Evolutionary conservation across 768 basidiomycete genomes (phyloP), one percentile per base, ranked within the genome.

Genomic region (Lactarius sanguifluus): DNA sequence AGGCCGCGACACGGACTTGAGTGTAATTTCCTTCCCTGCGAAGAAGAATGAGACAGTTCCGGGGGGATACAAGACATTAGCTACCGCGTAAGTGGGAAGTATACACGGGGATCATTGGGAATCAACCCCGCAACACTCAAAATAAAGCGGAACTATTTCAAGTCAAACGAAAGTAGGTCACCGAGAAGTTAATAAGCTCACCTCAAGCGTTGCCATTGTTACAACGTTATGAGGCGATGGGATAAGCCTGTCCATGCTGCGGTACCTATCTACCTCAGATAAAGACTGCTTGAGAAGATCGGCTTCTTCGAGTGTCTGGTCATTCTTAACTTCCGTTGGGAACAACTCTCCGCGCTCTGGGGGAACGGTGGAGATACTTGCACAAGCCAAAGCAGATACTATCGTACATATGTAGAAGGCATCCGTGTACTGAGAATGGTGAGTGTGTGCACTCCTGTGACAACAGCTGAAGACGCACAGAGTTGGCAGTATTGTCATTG

Each of bases 221-320:
- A 98, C 90, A 40, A 93, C 86, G 73, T 99, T 99, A 71, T 96
- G 94, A 57, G 88, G 87, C 1, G 96, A 96, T 10, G 97, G 94
- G 64, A 98, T 95, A 18, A 98, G 81, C 62, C 95, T 83, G 76
- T 99, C 97, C 88, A 97, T 94, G 72, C 88, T 92, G 64, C 94
- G 88, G 78, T 96, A 96, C 54, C 96, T 85, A 72, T 94, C 92
- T 38, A 98, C 85, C 74, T 96, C 94, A 23, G 87, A 82, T 55
- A 89, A 75, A 2, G 90, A 91, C 70, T 89, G 86, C 71, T 88
- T 87, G 58, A 96, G 75, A 13, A 96, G 80, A 43, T 85, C 83
- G 32, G 79, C 79, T 70, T 92, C 91, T 74, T 92, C 89, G 28
- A 79, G 79, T 70, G 81, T 90, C 68, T 88, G 85, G 64, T 90